phyloP scores from a whole-genome alignment of 129 eudicot genomes.

The Centella asiatica region DNA sequence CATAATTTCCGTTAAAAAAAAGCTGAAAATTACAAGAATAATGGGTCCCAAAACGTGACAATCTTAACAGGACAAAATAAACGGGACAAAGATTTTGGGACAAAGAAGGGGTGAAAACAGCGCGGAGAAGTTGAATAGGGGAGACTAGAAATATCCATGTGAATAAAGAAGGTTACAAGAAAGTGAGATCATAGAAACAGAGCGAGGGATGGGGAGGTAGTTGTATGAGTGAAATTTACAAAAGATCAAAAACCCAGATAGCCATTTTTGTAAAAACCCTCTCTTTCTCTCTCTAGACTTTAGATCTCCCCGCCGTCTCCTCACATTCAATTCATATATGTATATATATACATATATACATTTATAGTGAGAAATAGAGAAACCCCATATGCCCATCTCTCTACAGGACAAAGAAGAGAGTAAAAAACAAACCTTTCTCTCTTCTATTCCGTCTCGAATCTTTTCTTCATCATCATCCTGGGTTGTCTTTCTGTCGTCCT shows the following conservation, averaged over 20 bases:
- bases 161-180: not conserved
- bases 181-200: not conserved
- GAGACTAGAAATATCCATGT: conserved; percentile 9
- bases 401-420: conserved; percentile 1
- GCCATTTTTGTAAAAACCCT: not conserved
- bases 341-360: not conserved
- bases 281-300: not conserved
- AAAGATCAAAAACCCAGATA: not conserved
- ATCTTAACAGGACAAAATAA: not conserved
- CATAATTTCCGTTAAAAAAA: not conserved
- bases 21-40: not conserved
- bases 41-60: not conserved
- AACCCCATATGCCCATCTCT: conserved; percentile 1
- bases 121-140: not conserved
- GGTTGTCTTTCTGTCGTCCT: not conserved
- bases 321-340: not conserved
- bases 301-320: conserved; percentile 10
- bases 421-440: not conserved
- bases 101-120: not conserved
- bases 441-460: not conserved
- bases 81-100: not conserved
- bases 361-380: not conserved
- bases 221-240: not conserved
- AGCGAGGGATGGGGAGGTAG: not conserved
- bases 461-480: conserved; percentile 1